Evolutionary conservation across 192 early-diverging fungal genomes (phyloP).

Genomic region (Coemansia asiatica): DNA sequence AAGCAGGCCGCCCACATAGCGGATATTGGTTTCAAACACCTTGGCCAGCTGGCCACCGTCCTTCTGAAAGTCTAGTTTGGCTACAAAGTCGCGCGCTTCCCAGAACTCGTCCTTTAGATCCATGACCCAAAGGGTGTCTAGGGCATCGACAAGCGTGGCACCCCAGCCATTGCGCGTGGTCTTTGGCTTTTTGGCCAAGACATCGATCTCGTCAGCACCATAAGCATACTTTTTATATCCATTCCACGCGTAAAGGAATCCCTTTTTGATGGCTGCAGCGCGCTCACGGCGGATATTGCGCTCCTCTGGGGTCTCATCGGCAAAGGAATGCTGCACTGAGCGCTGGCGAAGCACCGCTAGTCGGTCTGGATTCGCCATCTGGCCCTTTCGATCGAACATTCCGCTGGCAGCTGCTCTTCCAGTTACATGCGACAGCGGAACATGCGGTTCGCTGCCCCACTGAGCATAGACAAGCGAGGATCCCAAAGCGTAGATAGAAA

Average conservation of each 20-base stretch:
- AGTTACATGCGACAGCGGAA: not conserved
- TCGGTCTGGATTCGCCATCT: conserved; percentile 16
- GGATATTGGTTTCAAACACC: conserved; percentile 88
- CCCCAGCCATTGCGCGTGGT: conserved; percentile 68
- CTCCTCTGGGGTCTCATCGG: conserved; percentile 27
- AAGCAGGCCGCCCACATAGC: conserved; percentile 84
- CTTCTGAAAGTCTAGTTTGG: conserved; percentile 62
- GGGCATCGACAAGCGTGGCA: conserved; percentile 81
- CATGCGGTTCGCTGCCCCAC: not conserved
- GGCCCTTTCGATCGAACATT: conserved; percentile 22
- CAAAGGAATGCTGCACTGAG: conserved; percentile 35
- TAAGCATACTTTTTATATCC: conserved; percentile 78
- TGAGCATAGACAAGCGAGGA: not conserved
- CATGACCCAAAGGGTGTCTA: conserved; percentile 86
- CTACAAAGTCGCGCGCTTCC: conserved; percentile 70
- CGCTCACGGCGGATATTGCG: conserved; percentile 21
- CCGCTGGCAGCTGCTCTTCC: conserved; percentile 6
- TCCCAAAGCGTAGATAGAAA: no score
- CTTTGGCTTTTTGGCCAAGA: conserved; percentile 33
- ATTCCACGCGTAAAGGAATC: conserved; percentile 69
- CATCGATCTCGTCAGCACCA: conserved; percentile 72
- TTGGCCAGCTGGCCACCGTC: conserved; percentile 64
- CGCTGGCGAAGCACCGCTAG: conserved; percentile 22
- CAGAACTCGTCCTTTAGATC: conserved; percentile 74
- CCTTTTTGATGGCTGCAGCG: conserved; percentile 59